Evolutionary conservation across 2,329 filamentous ascomycete species (phyloP).

Genomic region (Alternaria sp.): DNA sequence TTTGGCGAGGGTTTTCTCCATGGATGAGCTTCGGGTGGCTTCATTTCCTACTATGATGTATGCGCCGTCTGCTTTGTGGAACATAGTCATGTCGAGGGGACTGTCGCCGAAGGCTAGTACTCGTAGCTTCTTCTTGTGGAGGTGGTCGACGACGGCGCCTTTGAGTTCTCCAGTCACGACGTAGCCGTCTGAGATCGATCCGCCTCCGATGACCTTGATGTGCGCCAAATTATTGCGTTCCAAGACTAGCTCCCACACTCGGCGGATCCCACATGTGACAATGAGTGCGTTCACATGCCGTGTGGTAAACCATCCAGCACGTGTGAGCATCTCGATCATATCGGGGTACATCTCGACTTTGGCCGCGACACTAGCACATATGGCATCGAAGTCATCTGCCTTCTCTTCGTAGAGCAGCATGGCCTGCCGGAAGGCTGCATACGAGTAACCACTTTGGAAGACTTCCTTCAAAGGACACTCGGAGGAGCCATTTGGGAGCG

Average conservation of each 20-base stretch:
- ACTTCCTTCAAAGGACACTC: conserved; percentile 49
- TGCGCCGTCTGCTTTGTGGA: conserved; percentile 59
- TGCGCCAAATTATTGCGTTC: conserved; percentile 50
- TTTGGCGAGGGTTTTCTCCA: conserved; percentile 55
- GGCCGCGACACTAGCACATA: conserved; percentile 56
- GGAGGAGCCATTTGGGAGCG: neutral
- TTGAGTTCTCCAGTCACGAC: conserved; percentile 62
- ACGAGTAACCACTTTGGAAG: conserved; percentile 61
- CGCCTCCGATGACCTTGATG: conserved; percentile 62
- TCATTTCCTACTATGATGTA: conserved; percentile 63
- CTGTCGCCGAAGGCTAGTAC: conserved; percentile 69
- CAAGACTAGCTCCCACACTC: conserved; percentile 64
- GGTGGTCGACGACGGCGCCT: conserved; percentile 51
- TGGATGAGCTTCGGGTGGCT: conserved; percentile 55
- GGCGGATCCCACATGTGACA: conserved; percentile 61
- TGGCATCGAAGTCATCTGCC: conserved; percentile 50
- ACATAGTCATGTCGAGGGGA: conserved; percentile 64
- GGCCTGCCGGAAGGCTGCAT: conserved; percentile 62
- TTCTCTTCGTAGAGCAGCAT: conserved; percentile 60
- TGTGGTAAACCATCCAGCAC: conserved; percentile 23
- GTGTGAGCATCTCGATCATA: conserved; percentile 54
- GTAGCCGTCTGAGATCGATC: conserved; percentile 54
- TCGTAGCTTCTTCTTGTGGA: conserved; percentile 46
- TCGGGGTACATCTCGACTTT: conserved; percentile 56
- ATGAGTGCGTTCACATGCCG: conserved; percentile 56